phyloP scores from a whole-genome alignment of 2,329 filamentous ascomycete species.

The Pezicula carpinea region DNA sequence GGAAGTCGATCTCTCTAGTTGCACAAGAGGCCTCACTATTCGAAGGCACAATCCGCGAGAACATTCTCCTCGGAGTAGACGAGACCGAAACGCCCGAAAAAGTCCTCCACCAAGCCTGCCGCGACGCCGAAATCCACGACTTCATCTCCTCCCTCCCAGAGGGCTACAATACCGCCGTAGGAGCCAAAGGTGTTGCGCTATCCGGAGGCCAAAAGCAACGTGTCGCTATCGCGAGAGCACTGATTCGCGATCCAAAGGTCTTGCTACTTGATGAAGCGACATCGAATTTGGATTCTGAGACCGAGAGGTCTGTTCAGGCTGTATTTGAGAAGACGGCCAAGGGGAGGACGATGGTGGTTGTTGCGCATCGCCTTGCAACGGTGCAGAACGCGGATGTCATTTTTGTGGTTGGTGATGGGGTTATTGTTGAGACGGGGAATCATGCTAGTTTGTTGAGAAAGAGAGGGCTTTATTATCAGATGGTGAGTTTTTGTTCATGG shows the following conservation, averaged over 20 bases:
- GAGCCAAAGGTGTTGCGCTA: constrained; percentile 81
- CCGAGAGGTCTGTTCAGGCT: constrained; percentile 51
- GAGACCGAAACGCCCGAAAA: constrained; percentile 44
- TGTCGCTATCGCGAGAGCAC: constrained; percentile 75
- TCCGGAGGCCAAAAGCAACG: constrained; percentile 94
- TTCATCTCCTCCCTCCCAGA: constrained; percentile 78
- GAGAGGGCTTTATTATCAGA: constrained; percentile 19
- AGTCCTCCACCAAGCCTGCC: constrained; percentile 72
- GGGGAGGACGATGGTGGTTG: constrained; percentile 44
- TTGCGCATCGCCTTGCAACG: constrained; percentile 26
- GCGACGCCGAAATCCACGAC: constrained; percentile 85
- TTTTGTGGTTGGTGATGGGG: constrained; percentile 22
- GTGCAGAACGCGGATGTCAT: constrained; percentile 24
- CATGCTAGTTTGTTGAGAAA: constrained; percentile 15
- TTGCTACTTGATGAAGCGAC: constrained; percentile 72
- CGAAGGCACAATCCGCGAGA: constrained; percentile 60
- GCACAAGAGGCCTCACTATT: constrained; percentile 70
- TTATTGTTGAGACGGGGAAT: constrained; percentile 19
- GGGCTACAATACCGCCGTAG: constrained; percentile 85
- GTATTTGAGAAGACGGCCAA: constrained; percentile 60
- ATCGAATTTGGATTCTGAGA: constrained; percentile 46
- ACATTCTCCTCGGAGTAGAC: constrained; percentile 60
- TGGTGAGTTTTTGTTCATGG: constrained; percentile 12
- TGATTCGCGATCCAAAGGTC: constrained; percentile 61
- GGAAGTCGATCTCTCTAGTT: constrained; percentile 61